Evolutionary conservation across 768 basidiomycete genomes (phyloP).

Genomic region (Russula compacta): DNA sequence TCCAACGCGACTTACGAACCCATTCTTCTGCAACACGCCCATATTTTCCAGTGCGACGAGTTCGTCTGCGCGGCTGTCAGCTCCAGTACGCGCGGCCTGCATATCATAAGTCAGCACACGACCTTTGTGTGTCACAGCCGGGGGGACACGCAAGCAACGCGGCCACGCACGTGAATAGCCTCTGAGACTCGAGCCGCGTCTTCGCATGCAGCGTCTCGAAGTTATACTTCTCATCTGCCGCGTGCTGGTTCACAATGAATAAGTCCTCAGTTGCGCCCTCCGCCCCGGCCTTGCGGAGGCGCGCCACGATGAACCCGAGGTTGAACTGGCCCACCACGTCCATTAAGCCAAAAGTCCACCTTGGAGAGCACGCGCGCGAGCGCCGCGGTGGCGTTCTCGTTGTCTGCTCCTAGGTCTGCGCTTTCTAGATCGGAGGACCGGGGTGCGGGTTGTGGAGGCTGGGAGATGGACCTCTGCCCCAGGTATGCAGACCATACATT

Average conservation of each 20-base stretch:
- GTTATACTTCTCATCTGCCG: constrained; percentile 97
- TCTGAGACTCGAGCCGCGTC: constrained; percentile 85
- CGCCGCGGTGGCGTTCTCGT: constrained; percentile 50
- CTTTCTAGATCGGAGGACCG: constrained; percentile 12
- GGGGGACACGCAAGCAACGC: not conserved
- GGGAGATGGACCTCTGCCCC: not conserved
- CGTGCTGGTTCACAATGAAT: constrained; percentile 96
- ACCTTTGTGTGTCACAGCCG: not conserved
- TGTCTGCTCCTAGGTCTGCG: constrained; percentile 32
- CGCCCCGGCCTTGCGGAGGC: constrained; percentile 38
- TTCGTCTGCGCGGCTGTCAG: constrained; percentile 87
- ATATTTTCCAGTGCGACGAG: constrained; percentile 80
- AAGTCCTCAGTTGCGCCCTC: constrained; percentile 55
- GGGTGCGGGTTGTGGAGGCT: not conserved
- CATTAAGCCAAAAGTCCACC: constrained; percentile 77
- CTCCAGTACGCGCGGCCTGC: constrained; percentile 68
- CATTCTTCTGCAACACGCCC: constrained; percentile 75
- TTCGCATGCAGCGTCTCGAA: constrained; percentile 89
- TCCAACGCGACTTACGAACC: constrained; percentile 73
- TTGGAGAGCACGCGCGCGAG: constrained; percentile 84
- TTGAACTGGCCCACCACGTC: constrained; percentile 91
- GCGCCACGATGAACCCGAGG: constrained; percentile 83
- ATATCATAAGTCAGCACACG: not conserved
- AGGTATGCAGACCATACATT: constrained; percentile 3
- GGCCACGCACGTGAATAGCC: constrained; percentile 58